Evolutionary conservation across 345 rosid species (phyloP).

Genomic region (Linum lewisii): DNA sequence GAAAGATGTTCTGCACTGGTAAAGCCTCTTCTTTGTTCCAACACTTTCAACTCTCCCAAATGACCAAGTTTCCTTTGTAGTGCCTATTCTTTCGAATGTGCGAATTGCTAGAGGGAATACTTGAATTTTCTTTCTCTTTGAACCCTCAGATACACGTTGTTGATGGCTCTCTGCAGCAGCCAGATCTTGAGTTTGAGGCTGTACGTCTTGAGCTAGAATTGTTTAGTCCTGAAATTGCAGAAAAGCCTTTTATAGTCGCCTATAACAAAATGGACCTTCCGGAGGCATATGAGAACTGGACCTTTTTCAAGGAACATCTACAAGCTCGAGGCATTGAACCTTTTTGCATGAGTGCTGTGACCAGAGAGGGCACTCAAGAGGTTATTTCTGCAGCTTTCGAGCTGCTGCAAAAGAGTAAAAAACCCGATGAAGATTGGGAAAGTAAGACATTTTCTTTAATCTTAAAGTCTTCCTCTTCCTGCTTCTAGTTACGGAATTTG

Average conservation of each 20-base stretch:
- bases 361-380: constrained; percentile 65
- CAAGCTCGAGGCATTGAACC: constrained; percentile 58
- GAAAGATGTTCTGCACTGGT: constrained; percentile 97
- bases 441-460: constrained; percentile 30
- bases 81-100: constrained; percentile 1
- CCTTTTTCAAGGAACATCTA: constrained; percentile 48
- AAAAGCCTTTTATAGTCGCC: constrained; percentile 74
- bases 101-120: constrained; percentile 1
- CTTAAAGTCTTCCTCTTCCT: not conserved
- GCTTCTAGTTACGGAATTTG: not conserved
- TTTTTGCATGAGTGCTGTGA: constrained; percentile 82
- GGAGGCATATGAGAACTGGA: constrained; percentile 71
- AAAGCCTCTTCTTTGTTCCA: constrained; percentile 14
- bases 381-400: constrained; percentile 60
- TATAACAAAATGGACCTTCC: constrained; percentile 92
- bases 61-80: not conserved
- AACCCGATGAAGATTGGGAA: constrained; percentile 38
- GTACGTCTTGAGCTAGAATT: constrained; percentile 90
- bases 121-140: constrained; percentile 1
- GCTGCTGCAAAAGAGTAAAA: constrained; percentile 45
- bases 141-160: constrained; percentile 65
- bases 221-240: constrained; percentile 77
- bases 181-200: constrained; percentile 84
- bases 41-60: not conserved
- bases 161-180: constrained; percentile 78